A percentile compares a stretch with the other conserved stretches of the same genome.
Conservation (phyloP, 768 basidiomycete genomes). For the Amanita jacksonii region DNA sequence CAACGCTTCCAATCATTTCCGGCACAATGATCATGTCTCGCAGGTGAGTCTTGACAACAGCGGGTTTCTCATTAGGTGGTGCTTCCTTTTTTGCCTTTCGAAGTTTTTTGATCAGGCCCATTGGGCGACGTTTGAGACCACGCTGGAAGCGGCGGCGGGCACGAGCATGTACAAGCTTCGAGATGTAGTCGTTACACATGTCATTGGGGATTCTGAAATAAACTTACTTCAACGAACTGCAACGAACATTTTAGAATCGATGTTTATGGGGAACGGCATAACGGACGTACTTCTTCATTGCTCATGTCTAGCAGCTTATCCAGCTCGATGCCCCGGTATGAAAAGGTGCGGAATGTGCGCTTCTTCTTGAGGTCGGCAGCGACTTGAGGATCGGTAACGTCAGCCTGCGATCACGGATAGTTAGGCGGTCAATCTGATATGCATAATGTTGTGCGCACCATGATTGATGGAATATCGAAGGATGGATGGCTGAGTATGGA, state of each 20-base stretch:
- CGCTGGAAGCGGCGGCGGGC: conserved; percentile 98
- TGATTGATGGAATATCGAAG: conserved; percentile 34
- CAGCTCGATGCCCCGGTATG: conserved; percentile 96
- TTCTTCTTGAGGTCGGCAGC: conserved; percentile 98
- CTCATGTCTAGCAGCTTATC: conserved; percentile 94
- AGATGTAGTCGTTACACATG: neutral
- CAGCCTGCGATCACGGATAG: conserved; percentile 43
- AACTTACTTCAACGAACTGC: conserved; percentile 72
- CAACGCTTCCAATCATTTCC: conserved; percentile 98
- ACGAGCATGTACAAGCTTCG: conserved; percentile 92
- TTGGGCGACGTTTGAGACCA: conserved; percentile 95
- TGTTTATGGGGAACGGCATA: neutral
- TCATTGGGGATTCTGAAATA: neutral
- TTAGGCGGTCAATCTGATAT: neutral
- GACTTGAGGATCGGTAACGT: conserved; percentile 85
- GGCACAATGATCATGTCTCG: conserved; percentile 99
- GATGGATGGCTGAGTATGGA: conserved; percentile 25
- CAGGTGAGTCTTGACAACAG: conserved; percentile 97
- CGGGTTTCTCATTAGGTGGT: conserved; percentile 97
- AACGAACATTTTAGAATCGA: conserved; percentile 3
- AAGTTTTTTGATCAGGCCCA: conserved; percentile 99
- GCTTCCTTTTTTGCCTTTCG: conserved; percentile 99
- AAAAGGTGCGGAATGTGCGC: conserved; percentile 98
- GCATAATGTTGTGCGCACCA: conserved; percentile 27
- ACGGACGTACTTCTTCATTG: conserved; percentile 83